Conservation (phyloP, 1,284 basidiomycete genomes). For the Moniliella sp. region DNA sequence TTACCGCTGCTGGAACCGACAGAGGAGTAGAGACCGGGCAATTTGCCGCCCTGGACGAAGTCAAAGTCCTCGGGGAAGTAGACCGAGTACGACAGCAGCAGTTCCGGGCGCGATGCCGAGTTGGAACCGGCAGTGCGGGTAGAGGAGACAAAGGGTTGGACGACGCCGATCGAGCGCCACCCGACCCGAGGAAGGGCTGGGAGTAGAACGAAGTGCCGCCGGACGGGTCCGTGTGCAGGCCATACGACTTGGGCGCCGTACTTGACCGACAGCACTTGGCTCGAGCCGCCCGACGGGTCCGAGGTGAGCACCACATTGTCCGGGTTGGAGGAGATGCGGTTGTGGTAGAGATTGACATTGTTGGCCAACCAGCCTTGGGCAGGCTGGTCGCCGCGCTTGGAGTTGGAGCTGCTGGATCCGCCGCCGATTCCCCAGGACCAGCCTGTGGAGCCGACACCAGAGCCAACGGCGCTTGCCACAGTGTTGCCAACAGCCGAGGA, state of each 20-base stretch:
- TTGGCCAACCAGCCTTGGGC: neutral
- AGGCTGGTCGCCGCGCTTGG: too few relatives aligned
- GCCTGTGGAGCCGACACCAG: too few relatives aligned
- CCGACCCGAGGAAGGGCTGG: neutral
- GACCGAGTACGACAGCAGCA: slow-evolving; percentile 26
- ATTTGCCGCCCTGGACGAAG: slow-evolving; percentile 17
- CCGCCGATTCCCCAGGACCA: too few relatives aligned
- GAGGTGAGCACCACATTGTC: neutral
- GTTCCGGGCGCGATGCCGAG: neutral
- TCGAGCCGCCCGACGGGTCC: too few relatives aligned
- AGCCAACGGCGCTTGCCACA: too few relatives aligned
- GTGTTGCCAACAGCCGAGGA: too few relatives aligned
- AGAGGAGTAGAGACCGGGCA: slow-evolving; percentile 7
- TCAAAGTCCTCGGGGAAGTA: slow-evolving; percentile 5
- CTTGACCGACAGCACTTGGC: too few relatives aligned
- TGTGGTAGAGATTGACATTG: slow-evolving; percentile 1
- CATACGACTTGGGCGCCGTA: too few relatives aligned
- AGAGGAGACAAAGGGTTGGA: too few relatives aligned
- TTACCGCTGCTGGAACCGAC: neutral
- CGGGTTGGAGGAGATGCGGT: neutral
- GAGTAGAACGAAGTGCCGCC: neutral
- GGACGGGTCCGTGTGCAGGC: neutral
- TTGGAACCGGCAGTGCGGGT: too few relatives aligned
- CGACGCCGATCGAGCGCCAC: too few relatives aligned
- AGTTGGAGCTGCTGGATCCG: too few relatives aligned